A percentile compares a stretch with the other conserved stretches of the same genome.
These are phyloP conservation scores for Rhynchospora breviuscula DNA, from an alignment of 176 grass and related monocot species.

Conservation along the genomic window DNA sequence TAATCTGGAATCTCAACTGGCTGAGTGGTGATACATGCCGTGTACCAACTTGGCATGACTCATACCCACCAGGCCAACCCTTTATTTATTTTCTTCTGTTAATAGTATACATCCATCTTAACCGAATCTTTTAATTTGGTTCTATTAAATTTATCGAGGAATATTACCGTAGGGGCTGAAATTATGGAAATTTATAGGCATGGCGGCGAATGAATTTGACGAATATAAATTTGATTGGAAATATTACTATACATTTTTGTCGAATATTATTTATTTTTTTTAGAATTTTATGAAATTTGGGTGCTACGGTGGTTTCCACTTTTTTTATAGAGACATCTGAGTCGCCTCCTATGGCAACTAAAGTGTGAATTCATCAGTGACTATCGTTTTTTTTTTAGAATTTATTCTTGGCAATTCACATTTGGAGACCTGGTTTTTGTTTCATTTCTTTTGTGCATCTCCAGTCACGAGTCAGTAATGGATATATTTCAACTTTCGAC, in stretches of 20 bases:
- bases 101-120: neutral
- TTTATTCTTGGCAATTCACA: neutral
- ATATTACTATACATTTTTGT: neutral
- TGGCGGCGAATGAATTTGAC: neutral
- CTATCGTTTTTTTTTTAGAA: neutral
- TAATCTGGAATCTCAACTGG: slow-evolving; percentile 6
- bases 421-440: neutral
- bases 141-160: neutral
- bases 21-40: slow-evolving; percentile 4
- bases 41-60: slow-evolving; percentile 20
- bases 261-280: neutral
- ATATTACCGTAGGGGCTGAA: neutral
- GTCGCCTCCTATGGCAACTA: neutral
- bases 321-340: neutral
- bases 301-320: neutral
- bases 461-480: neutral
- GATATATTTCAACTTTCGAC: neutral
- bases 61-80: slow-evolving; percentile 7
- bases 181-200: neutral
- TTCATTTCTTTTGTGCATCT: neutral
- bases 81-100: neutral
- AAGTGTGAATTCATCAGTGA: neutral
- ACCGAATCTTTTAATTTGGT: neutral
- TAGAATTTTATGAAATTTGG: neutral
- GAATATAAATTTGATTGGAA: neutral